Conservation (phyloP, 1,284 basidiomycete species). For the Singerocomus inundabilis region DNA sequence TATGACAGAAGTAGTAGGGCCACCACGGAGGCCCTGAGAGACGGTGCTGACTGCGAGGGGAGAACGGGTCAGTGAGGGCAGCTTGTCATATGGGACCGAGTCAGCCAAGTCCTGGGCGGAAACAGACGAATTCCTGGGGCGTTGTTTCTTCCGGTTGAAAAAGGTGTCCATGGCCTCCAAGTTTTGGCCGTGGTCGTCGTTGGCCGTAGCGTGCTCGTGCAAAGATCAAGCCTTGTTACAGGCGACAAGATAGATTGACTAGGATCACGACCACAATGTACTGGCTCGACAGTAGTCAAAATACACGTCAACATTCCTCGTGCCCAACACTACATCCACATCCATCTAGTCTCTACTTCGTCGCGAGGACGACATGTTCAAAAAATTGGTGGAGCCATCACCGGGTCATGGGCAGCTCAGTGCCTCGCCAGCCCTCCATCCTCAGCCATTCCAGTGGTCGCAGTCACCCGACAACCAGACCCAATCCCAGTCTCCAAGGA, state of each 20-base stretch:
- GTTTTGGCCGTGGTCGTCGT: conserved; percentile 15
- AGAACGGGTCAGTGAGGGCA: conserved; percentile 52
- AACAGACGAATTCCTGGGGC: conserved; percentile 50
- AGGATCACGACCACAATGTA: conserved; percentile 8
- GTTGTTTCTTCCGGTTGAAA: conserved; percentile 42
- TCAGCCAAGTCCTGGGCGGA: conserved; percentile 48
- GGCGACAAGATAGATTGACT: neutral
- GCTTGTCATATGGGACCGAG: conserved; percentile 72
- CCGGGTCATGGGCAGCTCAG: conserved; percentile 31
- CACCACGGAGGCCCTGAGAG: conserved; percentile 54
- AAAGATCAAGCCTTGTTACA: conserved; percentile 11
- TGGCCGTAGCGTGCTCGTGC: conserved; percentile 12
- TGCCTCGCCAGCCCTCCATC: conserved; percentile 29
- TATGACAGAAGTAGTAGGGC: conserved; percentile 40
- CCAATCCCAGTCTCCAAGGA: conserved; percentile 32
- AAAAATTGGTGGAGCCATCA: conserved; percentile 31
- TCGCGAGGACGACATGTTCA: conserved; percentile 29
- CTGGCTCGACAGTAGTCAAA: conserved; percentile 15
- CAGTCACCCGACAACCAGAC: conserved; percentile 18
- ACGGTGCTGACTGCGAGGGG: conserved; percentile 57
- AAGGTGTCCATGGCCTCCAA: conserved; percentile 34
- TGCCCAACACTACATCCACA: neutral
- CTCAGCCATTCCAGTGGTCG: conserved; percentile 23
- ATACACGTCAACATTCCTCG: conserved; percentile 26
- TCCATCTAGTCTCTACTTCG: conserved; percentile 3